phyloP scores from a whole-genome alignment of 1,139 yeast genomes.

The Debaryomyces psychrophilus region DNA sequence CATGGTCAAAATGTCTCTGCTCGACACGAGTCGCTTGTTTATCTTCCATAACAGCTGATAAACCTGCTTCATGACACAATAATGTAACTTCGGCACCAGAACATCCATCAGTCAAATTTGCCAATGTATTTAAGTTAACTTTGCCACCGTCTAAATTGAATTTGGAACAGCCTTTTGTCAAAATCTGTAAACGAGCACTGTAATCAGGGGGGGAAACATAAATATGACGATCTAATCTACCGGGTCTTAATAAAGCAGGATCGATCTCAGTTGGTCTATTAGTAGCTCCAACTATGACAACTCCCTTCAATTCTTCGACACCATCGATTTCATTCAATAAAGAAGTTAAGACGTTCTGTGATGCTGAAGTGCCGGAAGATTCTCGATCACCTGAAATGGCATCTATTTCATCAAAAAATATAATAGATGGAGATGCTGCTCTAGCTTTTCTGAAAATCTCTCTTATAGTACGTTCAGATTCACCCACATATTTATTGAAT shows the following conservation, averaged over 20 bases:
- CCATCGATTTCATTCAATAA: conserved; percentile 94
- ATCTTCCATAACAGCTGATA: conserved; percentile 85
- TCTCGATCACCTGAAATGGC: conserved; percentile 81
- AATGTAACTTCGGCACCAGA: conserved; percentile 96
- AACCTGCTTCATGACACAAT: conserved; percentile 92
- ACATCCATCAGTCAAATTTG: conserved; percentile 82
- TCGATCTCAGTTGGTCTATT: conserved; percentile 93
- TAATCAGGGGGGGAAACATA: conserved; percentile 90
- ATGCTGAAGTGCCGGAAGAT: conserved; percentile 64
- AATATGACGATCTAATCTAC: conserved; percentile 87
- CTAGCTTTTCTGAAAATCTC: conserved; percentile 91
- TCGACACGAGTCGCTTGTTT: conserved; percentile 55
- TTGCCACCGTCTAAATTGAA: conserved; percentile 50
- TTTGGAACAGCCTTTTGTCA: conserved; percentile 64
- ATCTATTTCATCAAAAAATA: conserved; percentile 94
- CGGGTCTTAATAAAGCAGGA: conserved; percentile 89
- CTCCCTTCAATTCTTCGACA: conserved; percentile 90
- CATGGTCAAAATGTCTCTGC: conserved; percentile 69
- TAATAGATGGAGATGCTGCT: conserved; percentile 89
- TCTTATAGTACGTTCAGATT: conserved; percentile 84
- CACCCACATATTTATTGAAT: conserved; percentile 93
- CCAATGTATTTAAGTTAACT: conserved; percentile 48
- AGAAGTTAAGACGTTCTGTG: conserved; percentile 85
- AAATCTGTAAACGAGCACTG: conserved; percentile 75
- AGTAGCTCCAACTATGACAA: conserved; percentile 92